Percentiles rank a stretch among this genome's conserved stretches.
phyloP scores from a whole-genome alignment of 1,284 basidiomycete genomes.

The Apiotrichum montevideense region DNA sequence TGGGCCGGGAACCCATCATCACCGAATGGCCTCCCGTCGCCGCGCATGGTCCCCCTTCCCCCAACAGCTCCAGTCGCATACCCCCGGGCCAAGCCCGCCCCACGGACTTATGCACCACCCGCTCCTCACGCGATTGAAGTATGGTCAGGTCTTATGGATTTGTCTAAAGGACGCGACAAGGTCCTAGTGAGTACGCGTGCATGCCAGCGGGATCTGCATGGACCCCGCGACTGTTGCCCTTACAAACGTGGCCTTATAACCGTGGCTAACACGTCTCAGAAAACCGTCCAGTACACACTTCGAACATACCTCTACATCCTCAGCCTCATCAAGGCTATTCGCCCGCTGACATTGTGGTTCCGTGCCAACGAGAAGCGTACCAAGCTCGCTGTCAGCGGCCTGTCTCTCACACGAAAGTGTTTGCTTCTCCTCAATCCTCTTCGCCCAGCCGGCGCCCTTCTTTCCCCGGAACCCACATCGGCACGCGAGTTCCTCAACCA shows the following conservation, averaged over 20 bases:
- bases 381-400: slow-evolving; percentile 25
- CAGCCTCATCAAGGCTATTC: slow-evolving; percentile 28
- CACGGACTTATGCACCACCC: background rate
- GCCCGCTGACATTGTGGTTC: slow-evolving; percentile 35
- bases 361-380: slow-evolving; percentile 30
- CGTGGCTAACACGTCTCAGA: slow-evolving; percentile 18
- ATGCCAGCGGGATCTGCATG: too few species aligned
- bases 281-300: slow-evolving; percentile 41
- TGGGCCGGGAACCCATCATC: background rate
- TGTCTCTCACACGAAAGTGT: slow-evolving; percentile 42
- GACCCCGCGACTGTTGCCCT: too few species aligned
- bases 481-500: slow-evolving; percentile 32
- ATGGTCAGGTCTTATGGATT: slow-evolving; percentile 36
- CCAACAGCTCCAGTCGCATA: background rate
- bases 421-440: slow-evolving; percentile 41
- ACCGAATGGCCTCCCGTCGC: background rate
- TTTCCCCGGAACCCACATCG: slow-evolving; percentile 38
- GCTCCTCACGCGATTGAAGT: slow-evolving; percentile 25
- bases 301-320: slow-evolving; percentile 41
- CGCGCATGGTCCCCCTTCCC: background rate
- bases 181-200: slow-evolving; percentile 32
- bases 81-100: background rate
- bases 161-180: slow-evolving; percentile 41
- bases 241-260: too few species aligned
- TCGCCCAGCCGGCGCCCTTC: slow-evolving; percentile 35